Conservation (phyloP, 306 rosid genomes). For the Acacia melanoxylon region DNA sequence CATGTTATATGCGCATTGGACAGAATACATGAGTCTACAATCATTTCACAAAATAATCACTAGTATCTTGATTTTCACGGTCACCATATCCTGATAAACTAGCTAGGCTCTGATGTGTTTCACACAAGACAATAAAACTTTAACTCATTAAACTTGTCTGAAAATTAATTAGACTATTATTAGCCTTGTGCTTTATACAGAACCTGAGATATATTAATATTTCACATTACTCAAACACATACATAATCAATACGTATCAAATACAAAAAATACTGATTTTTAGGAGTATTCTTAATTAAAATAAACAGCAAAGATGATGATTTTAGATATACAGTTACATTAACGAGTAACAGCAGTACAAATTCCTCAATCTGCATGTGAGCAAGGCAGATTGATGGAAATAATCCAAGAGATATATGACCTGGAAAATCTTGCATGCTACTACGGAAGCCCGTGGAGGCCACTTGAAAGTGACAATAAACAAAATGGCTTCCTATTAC, state of each 20-base stretch:
- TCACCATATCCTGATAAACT: not conserved
- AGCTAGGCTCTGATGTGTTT: not conserved
- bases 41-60: not conserved
- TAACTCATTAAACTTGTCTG: not conserved
- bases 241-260: not conserved
- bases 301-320: not conserved
- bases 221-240: not conserved
- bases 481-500: slow-evolving; percentile 30
- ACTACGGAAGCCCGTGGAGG: not conserved
- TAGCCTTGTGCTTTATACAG: not conserved
- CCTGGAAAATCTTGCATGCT: not conserved
- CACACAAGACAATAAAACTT: not conserved
- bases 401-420: not conserved
- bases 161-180: not conserved
- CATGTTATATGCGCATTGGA: not conserved
- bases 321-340: not conserved
- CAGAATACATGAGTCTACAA: not conserved
- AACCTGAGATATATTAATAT: not conserved
- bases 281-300: not conserved
- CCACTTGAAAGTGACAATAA: slow-evolving; percentile 24
- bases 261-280: not conserved
- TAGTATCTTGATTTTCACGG: not conserved
- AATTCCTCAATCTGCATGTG: slow-evolving; percentile 8
- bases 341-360: not conserved
- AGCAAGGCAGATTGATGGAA: not conserved